Percentiles rank a stretch among this genome's conserved stretches.
Evolutionary conservation across 129 eudicot genomes (phyloP).

Genomic region (Calendula officinalis): DNA sequence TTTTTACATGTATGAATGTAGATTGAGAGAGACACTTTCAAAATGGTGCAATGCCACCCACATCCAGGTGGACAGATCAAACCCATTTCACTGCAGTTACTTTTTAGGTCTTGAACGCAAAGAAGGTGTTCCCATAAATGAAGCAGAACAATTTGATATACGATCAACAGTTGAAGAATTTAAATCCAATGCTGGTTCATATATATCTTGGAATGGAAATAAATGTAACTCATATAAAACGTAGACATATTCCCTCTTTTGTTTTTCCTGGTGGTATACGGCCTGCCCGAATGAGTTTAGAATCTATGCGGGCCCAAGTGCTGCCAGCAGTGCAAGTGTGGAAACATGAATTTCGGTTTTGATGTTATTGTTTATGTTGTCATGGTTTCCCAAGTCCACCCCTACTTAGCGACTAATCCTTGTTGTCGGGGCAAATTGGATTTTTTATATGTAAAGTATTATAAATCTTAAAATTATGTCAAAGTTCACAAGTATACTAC

Average conservation of each 20-base stretch:
- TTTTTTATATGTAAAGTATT: no score
- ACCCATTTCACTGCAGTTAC: constrained; percentile 64
- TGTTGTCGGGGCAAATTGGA: no score
- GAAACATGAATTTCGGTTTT: constrained; percentile 22
- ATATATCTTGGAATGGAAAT: constrained; percentile 74
- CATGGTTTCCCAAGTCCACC: no score
- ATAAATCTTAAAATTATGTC: no score
- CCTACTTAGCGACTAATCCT: no score
- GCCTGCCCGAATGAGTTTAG: constrained; percentile 51
- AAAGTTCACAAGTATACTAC: no score
- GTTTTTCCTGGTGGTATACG: constrained; percentile 95
- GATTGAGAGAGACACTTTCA: constrained; percentile 84
- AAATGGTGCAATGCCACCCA: constrained; percentile 92
- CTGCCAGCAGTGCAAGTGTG: constrained; percentile 23
- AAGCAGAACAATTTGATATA: constrained; percentile 78
- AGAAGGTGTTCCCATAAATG: constrained; percentile 57
- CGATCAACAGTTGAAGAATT: constrained; percentile 87
- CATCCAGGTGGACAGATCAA: constrained; percentile 81
- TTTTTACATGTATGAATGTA: constrained; percentile 19
- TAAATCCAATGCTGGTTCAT: constrained; percentile 60
- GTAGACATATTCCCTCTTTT: constrained; percentile 63
- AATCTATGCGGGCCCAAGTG: constrained; percentile 39
- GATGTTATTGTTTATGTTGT: constrained; percentile 15
- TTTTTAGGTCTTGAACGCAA: constrained; percentile 88
- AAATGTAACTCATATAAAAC: constrained; percentile 61